These are phyloP conservation scores for Coemansia umbellata DNA, from an alignment of 192 early-diverging fungal genomes.

Conservation along the genomic window DNA sequence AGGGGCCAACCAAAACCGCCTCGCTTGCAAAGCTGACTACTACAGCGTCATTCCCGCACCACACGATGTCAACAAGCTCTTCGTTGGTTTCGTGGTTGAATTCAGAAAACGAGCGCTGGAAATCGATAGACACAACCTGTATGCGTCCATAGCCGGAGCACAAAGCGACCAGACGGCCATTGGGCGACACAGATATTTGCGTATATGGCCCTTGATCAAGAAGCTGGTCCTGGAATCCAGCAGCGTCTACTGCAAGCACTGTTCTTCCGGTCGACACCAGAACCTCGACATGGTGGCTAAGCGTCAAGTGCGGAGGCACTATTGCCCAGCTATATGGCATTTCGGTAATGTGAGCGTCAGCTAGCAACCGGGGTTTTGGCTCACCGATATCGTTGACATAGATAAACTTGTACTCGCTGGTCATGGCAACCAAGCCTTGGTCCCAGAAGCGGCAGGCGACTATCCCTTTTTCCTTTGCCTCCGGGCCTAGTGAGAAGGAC, in stretches of 20 bases:
- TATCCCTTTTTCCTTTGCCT: constrained; percentile 76
- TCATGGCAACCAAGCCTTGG: constrained; percentile 89
- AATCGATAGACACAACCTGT: constrained; percentile 94
- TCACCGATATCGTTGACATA: constrained; percentile 82
- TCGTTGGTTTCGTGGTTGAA: constrained; percentile 54
- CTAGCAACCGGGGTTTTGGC: constrained; percentile 73
- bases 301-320: constrained; percentile 79
- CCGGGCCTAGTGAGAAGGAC: constrained; percentile 46
- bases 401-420: constrained; percentile 74
- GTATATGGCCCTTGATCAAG: constrained; percentile 86
- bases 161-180: constrained; percentile 89
- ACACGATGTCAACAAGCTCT: constrained; percentile 18
- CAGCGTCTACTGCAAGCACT: constrained; percentile 77
- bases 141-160: constrained; percentile 80
- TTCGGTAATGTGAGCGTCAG: constrained; percentile 63
- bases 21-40: constrained; percentile 79
- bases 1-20: constrained; percentile 88
- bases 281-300: constrained; percentile 89
- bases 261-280: constrained; percentile 72
- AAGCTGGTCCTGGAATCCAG: constrained; percentile 73
- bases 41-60: constrained; percentile 96
- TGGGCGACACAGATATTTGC: constrained; percentile 86
- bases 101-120: constrained; percentile 88
- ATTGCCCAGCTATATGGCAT: constrained; percentile 83
- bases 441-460: constrained; percentile 87